Evolutionary conservation across 2,329 filamentous ascomycete species (phyloP).

Genomic region (Dothideomycetes sp.): DNA sequence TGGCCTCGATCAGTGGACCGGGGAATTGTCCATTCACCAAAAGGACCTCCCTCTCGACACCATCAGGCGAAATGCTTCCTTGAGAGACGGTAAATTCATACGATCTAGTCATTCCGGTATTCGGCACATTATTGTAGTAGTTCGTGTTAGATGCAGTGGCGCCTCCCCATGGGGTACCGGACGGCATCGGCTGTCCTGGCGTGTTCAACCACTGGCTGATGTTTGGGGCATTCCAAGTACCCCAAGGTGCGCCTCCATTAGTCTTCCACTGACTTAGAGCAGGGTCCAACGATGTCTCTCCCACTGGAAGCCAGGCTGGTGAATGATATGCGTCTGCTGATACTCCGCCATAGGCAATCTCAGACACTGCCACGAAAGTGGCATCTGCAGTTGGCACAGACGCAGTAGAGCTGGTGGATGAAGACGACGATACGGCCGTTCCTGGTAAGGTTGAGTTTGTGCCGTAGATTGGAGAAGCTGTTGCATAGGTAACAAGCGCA

Average conservation of each 20-base stretch:
- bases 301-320: neutral
- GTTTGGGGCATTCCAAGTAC: neutral
- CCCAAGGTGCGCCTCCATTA: neutral
- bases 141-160: conserved; percentile 18
- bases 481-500: too few species aligned
- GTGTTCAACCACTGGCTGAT: neutral
- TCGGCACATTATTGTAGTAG: conserved; percentile 18
- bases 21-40: conserved; percentile 10
- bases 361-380: too few species aligned
- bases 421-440: too few species aligned
- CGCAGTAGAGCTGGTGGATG: too few species aligned
- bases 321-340: neutral
- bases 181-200: conserved; percentile 7
- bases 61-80: conserved; percentile 21
- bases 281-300: neutral
- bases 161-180: conserved; percentile 19
- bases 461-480: too few species aligned
- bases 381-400: too few species aligned
- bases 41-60: conserved; percentile 17
- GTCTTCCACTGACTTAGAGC: neutral
- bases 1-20: conserved; percentile 13
- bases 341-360: too few species aligned
- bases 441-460: too few species aligned
- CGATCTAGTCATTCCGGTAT: conserved; percentile 22
- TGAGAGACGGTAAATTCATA: conserved; percentile 22